Conservation (phyloP, 2,329 filamentous ascomycete species). For the Geosmithia flava region DNA sequence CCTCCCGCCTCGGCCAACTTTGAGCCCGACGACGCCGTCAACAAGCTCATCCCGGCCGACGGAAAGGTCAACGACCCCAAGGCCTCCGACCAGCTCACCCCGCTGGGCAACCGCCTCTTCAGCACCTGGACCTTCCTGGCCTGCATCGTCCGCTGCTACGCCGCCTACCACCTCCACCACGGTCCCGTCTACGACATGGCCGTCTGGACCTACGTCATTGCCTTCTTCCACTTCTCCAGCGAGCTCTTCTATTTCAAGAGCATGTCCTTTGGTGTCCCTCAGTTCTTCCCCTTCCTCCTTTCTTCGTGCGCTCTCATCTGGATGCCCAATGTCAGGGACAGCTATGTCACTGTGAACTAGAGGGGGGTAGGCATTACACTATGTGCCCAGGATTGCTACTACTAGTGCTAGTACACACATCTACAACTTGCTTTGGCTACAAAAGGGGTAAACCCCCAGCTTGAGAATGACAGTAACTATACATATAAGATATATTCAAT, state of each 20-base stretch:
- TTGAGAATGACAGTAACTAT: no score
- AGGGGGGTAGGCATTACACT: no score
- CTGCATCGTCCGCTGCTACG: slow-evolving; percentile 66
- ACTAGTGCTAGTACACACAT: no score
- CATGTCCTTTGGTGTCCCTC: slow-evolving; percentile 48
- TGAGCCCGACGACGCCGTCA: slow-evolving; percentile 38
- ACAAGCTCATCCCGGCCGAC: slow-evolving; percentile 34
- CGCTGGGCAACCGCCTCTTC: slow-evolving; percentile 68
- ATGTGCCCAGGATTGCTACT: no score
- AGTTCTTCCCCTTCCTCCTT: slow-evolving; percentile 42
- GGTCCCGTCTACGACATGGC: slow-evolving; percentile 67
- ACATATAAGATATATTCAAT: neutral
- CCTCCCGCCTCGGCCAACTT: slow-evolving; percentile 24
- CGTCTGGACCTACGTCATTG: slow-evolving; percentile 70
- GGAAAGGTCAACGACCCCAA: slow-evolving; percentile 22
- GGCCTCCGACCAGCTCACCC: slow-evolving; percentile 51
- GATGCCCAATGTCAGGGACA: slow-evolving; percentile 55
- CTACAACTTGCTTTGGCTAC: no score
- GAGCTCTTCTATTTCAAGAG: slow-evolving; percentile 76
- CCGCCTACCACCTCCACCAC: slow-evolving; percentile 68
- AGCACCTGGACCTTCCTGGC: slow-evolving; percentile 81
- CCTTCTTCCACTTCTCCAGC: slow-evolving; percentile 63
- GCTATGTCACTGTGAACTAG: slow-evolving; percentile 42
- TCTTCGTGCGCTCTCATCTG: slow-evolving; percentile 39
- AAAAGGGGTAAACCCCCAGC: no score